phyloP scores from a whole-genome alignment of 768 basidiomycete genomes.

The Boletus vinaceobasis region DNA sequence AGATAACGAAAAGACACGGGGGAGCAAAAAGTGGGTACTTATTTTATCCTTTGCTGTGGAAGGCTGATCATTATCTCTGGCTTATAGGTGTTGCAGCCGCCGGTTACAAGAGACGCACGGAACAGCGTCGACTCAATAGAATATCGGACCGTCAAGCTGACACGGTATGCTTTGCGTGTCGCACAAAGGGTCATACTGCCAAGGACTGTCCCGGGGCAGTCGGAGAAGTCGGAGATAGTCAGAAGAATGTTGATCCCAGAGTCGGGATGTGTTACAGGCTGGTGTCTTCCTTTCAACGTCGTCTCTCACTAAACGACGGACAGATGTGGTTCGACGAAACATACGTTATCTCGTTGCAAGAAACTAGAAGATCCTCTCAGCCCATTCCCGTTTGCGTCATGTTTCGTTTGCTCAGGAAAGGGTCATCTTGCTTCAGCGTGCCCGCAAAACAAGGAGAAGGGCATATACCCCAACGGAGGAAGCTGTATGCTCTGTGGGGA shows the following conservation, averaged over 20 bases:
- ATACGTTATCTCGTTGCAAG: slow-evolving; percentile 77
- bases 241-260: slow-evolving; percentile 23
- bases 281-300: slow-evolving; percentile 17
- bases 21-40: slow-evolving; percentile 21
- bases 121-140: slow-evolving; percentile 64
- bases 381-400: slow-evolving; percentile 84
- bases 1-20: slow-evolving; percentile 33
- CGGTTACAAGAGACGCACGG: slow-evolving; percentile 37
- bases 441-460: slow-evolving; percentile 72
- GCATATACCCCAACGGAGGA: slow-evolving; percentile 89
- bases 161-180: slow-evolving; percentile 85
- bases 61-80: slow-evolving; percentile 23
- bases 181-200: slow-evolving; percentile 79
- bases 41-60: not conserved
- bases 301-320: not conserved
- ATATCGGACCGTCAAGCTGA: slow-evolving; percentile 50
- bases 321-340: slow-evolving; percentile 80
- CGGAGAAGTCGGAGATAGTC: slow-evolving; percentile 20
- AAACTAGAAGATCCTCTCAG: slow-evolving; percentile 57
- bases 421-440: slow-evolving; percentile 87
- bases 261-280: slow-evolving; percentile 74
- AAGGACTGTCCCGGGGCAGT: slow-evolving; percentile 65
- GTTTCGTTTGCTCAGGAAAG: slow-evolving; percentile 81
- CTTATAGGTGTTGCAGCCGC: slow-evolving; percentile 14
- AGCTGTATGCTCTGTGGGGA: slow-evolving; percentile 86